Base-by-base conservation (phyloP, 169 alveolate genomes). In the Cryptosporidium ubiquitum region DNA sequence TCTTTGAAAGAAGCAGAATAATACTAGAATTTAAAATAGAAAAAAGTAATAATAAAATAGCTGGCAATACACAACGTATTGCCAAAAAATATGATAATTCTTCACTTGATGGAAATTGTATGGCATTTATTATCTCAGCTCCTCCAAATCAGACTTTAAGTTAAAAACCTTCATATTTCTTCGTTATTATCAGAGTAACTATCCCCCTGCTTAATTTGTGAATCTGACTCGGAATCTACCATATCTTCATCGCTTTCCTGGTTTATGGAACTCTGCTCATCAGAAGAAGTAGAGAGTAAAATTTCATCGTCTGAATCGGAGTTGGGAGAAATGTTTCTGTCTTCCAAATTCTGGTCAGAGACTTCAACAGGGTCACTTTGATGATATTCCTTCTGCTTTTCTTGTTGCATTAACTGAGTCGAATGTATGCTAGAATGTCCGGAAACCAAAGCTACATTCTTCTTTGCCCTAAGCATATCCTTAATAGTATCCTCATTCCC, bases 401-500 rank as follows among this genome's bases (percentile, higher is more conserved):
- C 52, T 42, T 29, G 16, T 18, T 20, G 60, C 12, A 39, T 20
- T 18, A n/a, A 39, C 26, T 37, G 84, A 5, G 40, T 47, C 14
- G 52, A 71, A 47, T 71, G 16, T 29, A 71, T 51, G 55, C 69
- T 71, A 0, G 57, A 31, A n/a, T 79, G 89, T 2, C 79, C 73
- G 42, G 73, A 79, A 26, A 61, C 51, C 35, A 79, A 31, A 26
- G 75, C 57, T 18, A 79, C 51, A 18, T 79, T 79, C 68, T 64
- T 58, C 55, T 79, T 60, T 14, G 40, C 29, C 26, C 89, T 60
- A 16, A 79, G 47, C 74, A 79, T 60, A 39, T 79, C 89, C 68
- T 66, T 79, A 7, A 61, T 31, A 6, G 89, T 79, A 42, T 79
- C 89, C n/a, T 79, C 89, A 29, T 79, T 60, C 10, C 89, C 89